phyloP scores from a whole-genome alignment of 371 early-diverging fungal species.

The Rhizopus sp. region DNA sequence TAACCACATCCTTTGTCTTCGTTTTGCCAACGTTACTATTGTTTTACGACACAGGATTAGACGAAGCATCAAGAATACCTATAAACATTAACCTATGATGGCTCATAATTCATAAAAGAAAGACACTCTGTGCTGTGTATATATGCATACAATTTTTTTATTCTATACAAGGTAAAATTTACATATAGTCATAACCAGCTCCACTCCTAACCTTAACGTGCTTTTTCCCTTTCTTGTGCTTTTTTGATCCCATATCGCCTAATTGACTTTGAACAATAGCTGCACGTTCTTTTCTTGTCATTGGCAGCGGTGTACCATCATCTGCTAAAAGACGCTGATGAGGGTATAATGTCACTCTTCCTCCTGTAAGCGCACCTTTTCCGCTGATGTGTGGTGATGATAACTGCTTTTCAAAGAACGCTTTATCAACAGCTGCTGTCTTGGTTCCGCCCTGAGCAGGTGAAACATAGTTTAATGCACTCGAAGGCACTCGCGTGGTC shows the following conservation, averaged over 20 bases:
- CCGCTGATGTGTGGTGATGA: slow-evolving; percentile 55
- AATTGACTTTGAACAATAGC: slow-evolving; percentile 48
- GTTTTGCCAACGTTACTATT: no score
- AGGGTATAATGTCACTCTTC: slow-evolving; percentile 63
- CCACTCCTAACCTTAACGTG: slow-evolving; percentile 72
- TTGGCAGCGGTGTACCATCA: slow-evolving; percentile 49
- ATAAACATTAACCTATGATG: no score
- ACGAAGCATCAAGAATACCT: no score
- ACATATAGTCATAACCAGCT: slow-evolving; percentile 54
- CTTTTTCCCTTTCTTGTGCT: slow-evolving; percentile 86
- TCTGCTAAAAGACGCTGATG: slow-evolving; percentile 56
- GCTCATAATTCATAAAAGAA: not conserved
- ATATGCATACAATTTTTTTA: slow-evolving; percentile 5
- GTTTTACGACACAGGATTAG: no score
- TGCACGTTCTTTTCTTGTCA: slow-evolving; percentile 45
- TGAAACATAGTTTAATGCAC: slow-evolving; percentile 57
- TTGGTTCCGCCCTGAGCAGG: slow-evolving; percentile 54
- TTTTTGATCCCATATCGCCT: slow-evolving; percentile 51
- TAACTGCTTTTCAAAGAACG: slow-evolving; percentile 63
- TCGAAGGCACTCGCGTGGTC: slow-evolving; percentile 52
- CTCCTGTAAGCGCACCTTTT: slow-evolving; percentile 51
- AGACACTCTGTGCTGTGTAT: not conserved
- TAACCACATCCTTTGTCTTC: no score
- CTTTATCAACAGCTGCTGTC: slow-evolving; percentile 63
- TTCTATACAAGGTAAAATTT: slow-evolving; percentile 16